phyloP scores from a whole-genome alignment of 495 filamentous ascomycete genomes.

The Podospora sp. region DNA sequence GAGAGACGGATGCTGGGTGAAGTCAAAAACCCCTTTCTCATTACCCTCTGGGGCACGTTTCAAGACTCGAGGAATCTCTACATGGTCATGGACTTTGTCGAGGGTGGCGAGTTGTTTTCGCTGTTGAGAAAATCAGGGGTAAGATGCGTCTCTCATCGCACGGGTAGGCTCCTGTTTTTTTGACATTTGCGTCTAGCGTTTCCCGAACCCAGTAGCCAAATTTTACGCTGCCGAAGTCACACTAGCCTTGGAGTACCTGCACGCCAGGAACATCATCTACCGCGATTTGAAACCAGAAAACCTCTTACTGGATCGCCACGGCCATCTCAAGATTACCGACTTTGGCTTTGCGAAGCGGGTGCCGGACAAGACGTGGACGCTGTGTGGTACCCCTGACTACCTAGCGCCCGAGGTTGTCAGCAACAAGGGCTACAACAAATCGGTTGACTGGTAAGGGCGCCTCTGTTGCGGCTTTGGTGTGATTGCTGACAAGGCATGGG shows the following conservation, averaged over 20 bases:
- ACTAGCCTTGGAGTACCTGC: slow-evolving; percentile 93
- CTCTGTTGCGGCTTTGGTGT: background rate
- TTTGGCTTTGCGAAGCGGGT: slow-evolving; percentile 99
- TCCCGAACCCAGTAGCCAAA: slow-evolving; percentile 97
- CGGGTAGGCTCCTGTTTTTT: background rate
- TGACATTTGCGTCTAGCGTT: slow-evolving; percentile 65
- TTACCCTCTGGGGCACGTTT: slow-evolving; percentile 98
- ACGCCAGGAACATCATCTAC: slow-evolving; percentile 93
- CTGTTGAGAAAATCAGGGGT: slow-evolving; percentile 95
- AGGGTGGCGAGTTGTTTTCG: slow-evolving; percentile 96
- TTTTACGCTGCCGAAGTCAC: slow-evolving; percentile 99
- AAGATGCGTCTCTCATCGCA: slow-evolving; percentile 38
- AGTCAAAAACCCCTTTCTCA: slow-evolving; percentile 95
- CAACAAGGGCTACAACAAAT: slow-evolving; percentile 98
- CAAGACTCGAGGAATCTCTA: slow-evolving; percentile 94
- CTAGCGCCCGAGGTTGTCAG: slow-evolving; percentile 95
- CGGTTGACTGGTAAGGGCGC: slow-evolving; percentile 88
- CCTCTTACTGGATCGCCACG: slow-evolving; percentile 89
- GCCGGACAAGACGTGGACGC: slow-evolving; percentile 97
- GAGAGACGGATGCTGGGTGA: slow-evolving; percentile 92
- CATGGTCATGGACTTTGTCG: slow-evolving; percentile 99
- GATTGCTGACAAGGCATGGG: background rate
- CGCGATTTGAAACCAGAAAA: slow-evolving; percentile 98
- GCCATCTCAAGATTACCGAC: slow-evolving; percentile 97
- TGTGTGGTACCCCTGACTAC: slow-evolving; percentile 98